Evolutionary conservation across 495 filamentous ascomycete genomes (phyloP), one percentile per base, ranked within the genome.

Genomic region (Xylaria flabelliformis): DNA sequence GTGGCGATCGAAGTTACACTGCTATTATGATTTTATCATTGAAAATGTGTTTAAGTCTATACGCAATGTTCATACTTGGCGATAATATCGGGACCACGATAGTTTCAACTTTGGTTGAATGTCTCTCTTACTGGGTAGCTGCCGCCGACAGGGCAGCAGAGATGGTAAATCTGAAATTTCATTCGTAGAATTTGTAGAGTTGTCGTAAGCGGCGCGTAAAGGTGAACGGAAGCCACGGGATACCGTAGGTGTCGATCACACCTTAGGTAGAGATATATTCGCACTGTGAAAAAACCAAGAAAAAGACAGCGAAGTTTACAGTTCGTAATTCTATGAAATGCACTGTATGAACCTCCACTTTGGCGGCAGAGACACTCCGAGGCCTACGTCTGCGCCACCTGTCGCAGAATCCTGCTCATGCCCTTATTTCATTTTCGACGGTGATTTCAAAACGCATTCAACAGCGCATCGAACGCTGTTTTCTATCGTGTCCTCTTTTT

Each of bases 201-300:
- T 34, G 32, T 59, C 19, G 58, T 39, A 39, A 36, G 34, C 34
- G 58, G 32, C 61, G 36, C 61, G 61, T 64, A 64, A 44, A 26
- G 12, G n/a, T 26, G 21, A 44, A 19, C 39, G 61, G 39, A 48
- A 65, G 63, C 21, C 5, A 41, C 41, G 63, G 63, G 15, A 65
- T 50, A 42, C 5, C 34, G 41, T 24, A 4, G 4, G 36, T 48
- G 24, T 44, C 26, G 41, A 48, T 34, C 42, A 65, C 3, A 65
- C 21, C 1, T n/a, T 6, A 3, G 34, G n/a, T 59, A 1, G 17
- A 2, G 17, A 1, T 15, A 8, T 3, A 17, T 10, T 24, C n/a
- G 21, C 61, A 64, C 61, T 64, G 61, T 64, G 13, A 21, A 5
- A 1, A 44, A 8, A 4, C 3, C 3, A 0, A 0, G 39, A 15